Evolutionary conservation across 2,329 filamentous ascomycete genomes (phyloP).

Genomic region (Microsporum ferrugineum): DNA sequence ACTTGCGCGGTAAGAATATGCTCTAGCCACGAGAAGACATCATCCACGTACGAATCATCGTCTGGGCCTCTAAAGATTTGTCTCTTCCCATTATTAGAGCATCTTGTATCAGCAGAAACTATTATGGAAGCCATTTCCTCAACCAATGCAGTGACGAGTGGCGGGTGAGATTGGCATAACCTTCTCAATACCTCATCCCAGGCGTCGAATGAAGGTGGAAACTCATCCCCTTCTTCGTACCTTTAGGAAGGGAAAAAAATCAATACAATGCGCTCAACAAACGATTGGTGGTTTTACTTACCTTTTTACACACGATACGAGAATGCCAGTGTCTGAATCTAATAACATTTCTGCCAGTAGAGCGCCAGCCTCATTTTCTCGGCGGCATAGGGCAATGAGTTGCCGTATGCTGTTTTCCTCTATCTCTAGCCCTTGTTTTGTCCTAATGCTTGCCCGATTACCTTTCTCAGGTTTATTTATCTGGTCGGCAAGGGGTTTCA

Average conservation of each 20-base stretch:
- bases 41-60: slow-evolving; percentile 30
- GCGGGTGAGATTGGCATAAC: slow-evolving; percentile 24
- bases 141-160: slow-evolving; percentile 30
- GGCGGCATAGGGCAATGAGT: background rate
- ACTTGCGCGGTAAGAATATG: slow-evolving; percentile 34
- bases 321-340: background rate
- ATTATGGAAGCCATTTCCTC: slow-evolving; percentile 30
- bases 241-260: background rate
- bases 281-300: background rate
- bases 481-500: background rate
- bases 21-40: slow-evolving; percentile 39
- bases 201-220: slow-evolving; percentile 18
- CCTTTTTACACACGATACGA: background rate
- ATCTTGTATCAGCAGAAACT: slow-evolving; percentile 15
- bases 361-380: background rate
- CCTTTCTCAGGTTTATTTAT: background rate
- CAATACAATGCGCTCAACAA: background rate
- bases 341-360: background rate
- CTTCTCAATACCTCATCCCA: slow-evolving; percentile 29
- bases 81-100: background rate
- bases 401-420: background rate
- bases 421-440: background rate
- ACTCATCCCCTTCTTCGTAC: background rate
- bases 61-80: slow-evolving; percentile 14
- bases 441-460: too few species aligned